Evolutionary conservation across 495 filamentous ascomycete species (phyloP).

Genomic region (Aspergillus indologenus): DNA sequence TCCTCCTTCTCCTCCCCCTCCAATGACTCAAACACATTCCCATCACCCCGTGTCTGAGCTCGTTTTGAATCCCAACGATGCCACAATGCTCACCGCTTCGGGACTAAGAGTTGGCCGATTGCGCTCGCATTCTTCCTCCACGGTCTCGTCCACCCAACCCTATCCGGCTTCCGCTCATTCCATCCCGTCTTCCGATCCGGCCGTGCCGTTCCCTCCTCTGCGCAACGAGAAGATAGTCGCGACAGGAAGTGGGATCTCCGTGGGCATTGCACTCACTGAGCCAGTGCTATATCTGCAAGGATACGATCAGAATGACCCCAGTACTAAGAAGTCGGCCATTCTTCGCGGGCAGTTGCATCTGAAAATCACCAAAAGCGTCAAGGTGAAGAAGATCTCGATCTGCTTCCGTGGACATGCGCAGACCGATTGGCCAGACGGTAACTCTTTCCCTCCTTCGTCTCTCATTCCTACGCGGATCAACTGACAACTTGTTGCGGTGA

Average conservation of each 20-base stretch:
- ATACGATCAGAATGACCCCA: slow-evolving; percentile 76
- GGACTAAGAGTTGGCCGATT: slow-evolving; percentile 25
- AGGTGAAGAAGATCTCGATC: slow-evolving; percentile 90
- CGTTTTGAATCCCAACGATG: slow-evolving; percentile 33
- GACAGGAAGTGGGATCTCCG: slow-evolving; percentile 67
- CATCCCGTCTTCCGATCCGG: slow-evolving; percentile 26
- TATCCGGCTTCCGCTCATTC: slow-evolving; percentile 5
- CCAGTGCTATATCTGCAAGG: slow-evolving; percentile 87
- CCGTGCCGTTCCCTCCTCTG: slow-evolving; percentile 34
- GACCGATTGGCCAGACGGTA: slow-evolving; percentile 96
- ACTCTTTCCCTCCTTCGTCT: slow-evolving; percentile 7
- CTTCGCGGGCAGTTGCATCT: slow-evolving; percentile 81
- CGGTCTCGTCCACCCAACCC: slow-evolving; percentile 27
- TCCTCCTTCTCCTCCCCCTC: slow-evolving; percentile 7
- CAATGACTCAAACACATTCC: slow-evolving; percentile 22
- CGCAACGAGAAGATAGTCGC: slow-evolving; percentile 66
- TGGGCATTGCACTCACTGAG: slow-evolving; percentile 77
- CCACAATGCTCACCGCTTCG: slow-evolving; percentile 28
- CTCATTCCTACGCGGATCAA: slow-evolving; percentile 10
- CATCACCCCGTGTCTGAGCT: slow-evolving; percentile 45
- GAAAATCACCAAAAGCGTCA: slow-evolving; percentile 81
- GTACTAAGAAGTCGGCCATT: slow-evolving; percentile 72
- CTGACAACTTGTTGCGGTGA: slow-evolving; percentile 12
- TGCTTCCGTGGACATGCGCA: slow-evolving; percentile 81
- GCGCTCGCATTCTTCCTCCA: slow-evolving; percentile 34